A percentile compares a stretch with the other conserved stretches of the same genome.
Evolutionary conservation across 83 land plant genomes (phyloP).

Genomic region (Picea mariana): DNA sequence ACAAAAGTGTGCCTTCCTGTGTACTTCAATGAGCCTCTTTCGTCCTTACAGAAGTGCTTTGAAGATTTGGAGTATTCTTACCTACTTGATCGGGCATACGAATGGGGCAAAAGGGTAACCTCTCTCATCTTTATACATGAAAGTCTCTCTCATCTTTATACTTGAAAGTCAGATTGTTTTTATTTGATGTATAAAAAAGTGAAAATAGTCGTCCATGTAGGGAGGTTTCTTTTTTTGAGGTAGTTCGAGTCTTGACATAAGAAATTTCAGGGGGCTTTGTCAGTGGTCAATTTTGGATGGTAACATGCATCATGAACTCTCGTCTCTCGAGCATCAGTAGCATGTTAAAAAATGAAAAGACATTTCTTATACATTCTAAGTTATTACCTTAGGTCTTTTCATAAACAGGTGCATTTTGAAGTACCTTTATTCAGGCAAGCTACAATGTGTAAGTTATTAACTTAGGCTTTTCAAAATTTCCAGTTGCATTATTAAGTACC

Average conservation of each 20-base stretch:
- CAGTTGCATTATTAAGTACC: background rate
- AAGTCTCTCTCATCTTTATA: background rate
- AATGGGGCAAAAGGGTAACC: too few relatives aligned
- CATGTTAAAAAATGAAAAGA: background rate
- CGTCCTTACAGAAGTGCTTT: constrained; percentile 64
- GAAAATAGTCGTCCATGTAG: background rate
- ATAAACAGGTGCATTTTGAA: background rate
- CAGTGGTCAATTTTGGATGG: background rate
- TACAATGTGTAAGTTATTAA: background rate
- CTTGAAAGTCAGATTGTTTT: background rate
- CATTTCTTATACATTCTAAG: background rate
- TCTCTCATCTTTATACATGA: background rate
- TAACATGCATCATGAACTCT: background rate
- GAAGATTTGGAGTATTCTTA: constrained; percentile 72
- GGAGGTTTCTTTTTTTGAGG: background rate
- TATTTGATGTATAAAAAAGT: background rate
- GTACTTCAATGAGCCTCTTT: constrained; percentile 64
- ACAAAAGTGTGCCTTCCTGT: constrained; percentile 71
- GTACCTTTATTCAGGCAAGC: background rate
- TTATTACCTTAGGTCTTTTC: background rate
- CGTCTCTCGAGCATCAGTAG: background rate
- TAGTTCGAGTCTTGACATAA: background rate
- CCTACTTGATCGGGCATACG: constrained; percentile 59
- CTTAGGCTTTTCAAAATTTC: background rate
- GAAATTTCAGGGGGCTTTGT: background rate